Evolutionary conservation across 2,329 filamentous ascomycete genomes (phyloP), one percentile per base, ranked within the genome.

Genomic region (Sporothrix humicola): DNA sequence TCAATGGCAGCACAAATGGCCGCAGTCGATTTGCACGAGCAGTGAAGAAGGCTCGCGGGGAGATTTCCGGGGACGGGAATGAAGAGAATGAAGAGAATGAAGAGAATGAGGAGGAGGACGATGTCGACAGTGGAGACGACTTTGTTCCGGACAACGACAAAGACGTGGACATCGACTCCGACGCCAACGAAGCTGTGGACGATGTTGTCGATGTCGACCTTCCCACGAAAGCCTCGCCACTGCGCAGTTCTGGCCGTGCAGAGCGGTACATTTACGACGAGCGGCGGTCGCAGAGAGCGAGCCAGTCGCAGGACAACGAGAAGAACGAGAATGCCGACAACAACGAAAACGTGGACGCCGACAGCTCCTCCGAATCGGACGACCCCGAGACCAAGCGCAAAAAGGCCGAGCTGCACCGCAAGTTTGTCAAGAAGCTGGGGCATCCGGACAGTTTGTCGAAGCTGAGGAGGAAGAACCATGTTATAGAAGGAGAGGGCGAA

Each of bases 341-440:
- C 17, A 7, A 37, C 2, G 78, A 81, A 66, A 81, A 85, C 10
- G 83, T 84, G 13, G 80, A 82, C 44, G 13, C 20, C 42, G 54
- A 48, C 1, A 8, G 17, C 2, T 52, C 26, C 46, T 69, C 66
- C 3, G 46, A 54, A 4, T 52, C 66, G 12, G 81, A 82, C 17
- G 77, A 79, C 52, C 37, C 69, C 2, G 80, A 82, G 79, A 75
- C 79, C 61, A 86, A 71, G 54, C 59, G 71, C 48, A 65, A 65
- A 65, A 94, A 92, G 79, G 89, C 92, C 74, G 90, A 89, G 68
- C 83, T 98, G 31, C 96, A 98, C 80, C 86, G 88, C 75, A 92
- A 90, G 78, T 99, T 98, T 79, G 92, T 98, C 46, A 93, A 93
- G 85, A 97, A 95, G 81, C 88, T 99, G 2, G 95, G 95, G 0